Base-by-base conservation (phyloP, 441 rosid genomes). In the Manihot esculenta region DNA sequence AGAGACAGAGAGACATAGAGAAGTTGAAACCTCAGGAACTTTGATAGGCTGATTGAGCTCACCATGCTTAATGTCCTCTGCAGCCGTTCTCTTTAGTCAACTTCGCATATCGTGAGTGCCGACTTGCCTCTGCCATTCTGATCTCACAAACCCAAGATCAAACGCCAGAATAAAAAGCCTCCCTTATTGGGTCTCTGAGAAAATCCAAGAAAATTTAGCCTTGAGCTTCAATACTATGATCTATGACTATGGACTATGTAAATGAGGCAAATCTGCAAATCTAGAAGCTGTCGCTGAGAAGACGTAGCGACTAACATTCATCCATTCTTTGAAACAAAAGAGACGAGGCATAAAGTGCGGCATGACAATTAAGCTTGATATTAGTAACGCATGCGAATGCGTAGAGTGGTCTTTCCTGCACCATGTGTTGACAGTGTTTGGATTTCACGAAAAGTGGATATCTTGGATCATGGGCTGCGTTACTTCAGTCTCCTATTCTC, bases 1-100 rank as follows among this genome's bases (percentile, higher is more conserved):
- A 57, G 41, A 23, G n/a, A n/a, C n/a, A n/a, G n/a, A n/a, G n/a
- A n/a, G n/a, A n/a, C n/a, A n/a, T n/a, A n/a, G 64, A 10, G 13
- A 57, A 21, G 23, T 10, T 62, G 53, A 62, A 24, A 86, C 97
- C 95, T 92, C 90, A 84, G 97, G 97, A 70, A 92, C 92, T 61
- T 94, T 79, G 51, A 94, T 80, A 17, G 99, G 99, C 75, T 91
- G 97, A 78, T 94, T 92, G 69, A 94, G 97, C 79, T 92, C 97
- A 10, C 99, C 99, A 21, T 97, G 97, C 45, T 85, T 84, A 73
- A 94, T 89, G 66, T 92, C 93, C 78, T 92, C 91, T 2, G 78
- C 65, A 1, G 84, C 87, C 18, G 70, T 59, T 70, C 90, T 93
- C 61, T 90, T 81, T 92, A 44, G 86, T 84, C 70, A 94, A 76